Evolutionary conservation across 2,329 filamentous ascomycete species (phyloP).

Genomic region (Colletotrichum camelliae): DNA sequence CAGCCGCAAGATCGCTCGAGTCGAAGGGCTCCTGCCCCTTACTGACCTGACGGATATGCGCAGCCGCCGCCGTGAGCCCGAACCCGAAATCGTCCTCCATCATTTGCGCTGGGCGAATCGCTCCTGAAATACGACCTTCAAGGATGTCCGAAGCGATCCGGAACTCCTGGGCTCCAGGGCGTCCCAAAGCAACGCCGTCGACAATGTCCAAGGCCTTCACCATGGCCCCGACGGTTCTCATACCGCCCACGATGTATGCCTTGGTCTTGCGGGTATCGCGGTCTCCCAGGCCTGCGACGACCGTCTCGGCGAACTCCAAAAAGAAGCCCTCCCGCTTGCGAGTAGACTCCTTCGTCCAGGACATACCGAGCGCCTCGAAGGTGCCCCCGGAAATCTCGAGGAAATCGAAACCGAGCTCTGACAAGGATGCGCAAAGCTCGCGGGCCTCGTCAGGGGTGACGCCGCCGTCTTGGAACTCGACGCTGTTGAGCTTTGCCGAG

Average conservation of each 20-base stretch:
- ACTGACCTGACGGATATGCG: slow-evolving; percentile 5
- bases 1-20: slow-evolving; percentile 21
- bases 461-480: slow-evolving; percentile 60
- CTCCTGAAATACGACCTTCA: neutral
- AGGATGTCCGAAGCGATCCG: neutral
- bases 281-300: slow-evolving; percentile 41
- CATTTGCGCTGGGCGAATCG: neutral
- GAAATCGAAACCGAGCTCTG: slow-evolving; percentile 57
- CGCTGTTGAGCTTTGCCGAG: slow-evolving; percentile 62
- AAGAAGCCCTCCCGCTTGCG: slow-evolving; percentile 64
- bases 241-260: slow-evolving; percentile 63
- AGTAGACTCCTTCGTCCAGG: slow-evolving; percentile 57
- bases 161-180: slow-evolving; percentile 36
- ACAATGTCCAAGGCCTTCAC: slow-evolving; percentile 59
- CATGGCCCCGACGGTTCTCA: slow-evolving; percentile 62
- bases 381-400: slow-evolving; percentile 67
- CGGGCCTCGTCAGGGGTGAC: slow-evolving; percentile 56
- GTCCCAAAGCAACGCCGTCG: slow-evolving; percentile 63
- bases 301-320: slow-evolving; percentile 61
- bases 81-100: slow-evolving; percentile 1
- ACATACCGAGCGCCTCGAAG: slow-evolving; percentile 58
- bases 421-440: slow-evolving; percentile 50
- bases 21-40: slow-evolving; percentile 31
- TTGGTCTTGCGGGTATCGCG: slow-evolving; percentile 44
- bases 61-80: neutral